A percentile compares a stretch with the other conserved stretches of the same genome.
phyloP scores from a whole-genome alignment of 805 yeast genomes.

The Candida peoriensis region DNA sequence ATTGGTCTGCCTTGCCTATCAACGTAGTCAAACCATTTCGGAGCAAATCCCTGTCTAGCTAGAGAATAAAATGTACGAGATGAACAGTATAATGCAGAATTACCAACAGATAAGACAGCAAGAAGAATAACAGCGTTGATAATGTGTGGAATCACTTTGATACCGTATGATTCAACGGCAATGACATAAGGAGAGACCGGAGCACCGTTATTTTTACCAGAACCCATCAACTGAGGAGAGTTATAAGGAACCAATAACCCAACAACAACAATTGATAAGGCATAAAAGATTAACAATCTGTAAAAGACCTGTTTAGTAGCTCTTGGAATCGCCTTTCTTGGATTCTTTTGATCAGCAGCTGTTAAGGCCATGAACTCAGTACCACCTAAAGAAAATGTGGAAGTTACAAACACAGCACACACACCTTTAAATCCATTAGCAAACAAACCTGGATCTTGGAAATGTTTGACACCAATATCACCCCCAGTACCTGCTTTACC shows the following conservation, averaged over 20 bases:
- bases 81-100: conserved; percentile 68
- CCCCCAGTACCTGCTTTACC: conserved; percentile 57
- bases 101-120: conserved; percentile 73
- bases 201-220: conserved; percentile 42
- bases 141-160: conserved; percentile 61
- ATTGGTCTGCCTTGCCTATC: conserved; percentile 59
- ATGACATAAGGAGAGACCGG: conserved; percentile 72
- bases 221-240: conserved; percentile 44
- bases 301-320: conserved; percentile 64
- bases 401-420: conserved; percentile 58
- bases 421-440: conserved; percentile 50
- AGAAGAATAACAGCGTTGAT: conserved; percentile 71
- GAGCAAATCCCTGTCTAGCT: conserved; percentile 68
- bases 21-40: conserved; percentile 44
- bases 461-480: conserved; percentile 54
- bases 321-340: conserved; percentile 53
- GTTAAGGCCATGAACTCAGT: conserved; percentile 62
- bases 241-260: conserved; percentile 60
- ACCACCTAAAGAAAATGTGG: conserved; percentile 62
- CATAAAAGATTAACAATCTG: conserved; percentile 56
- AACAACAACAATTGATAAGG: conserved; percentile 46
- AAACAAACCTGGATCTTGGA: conserved; percentile 53
- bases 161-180: conserved; percentile 47
- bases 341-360: conserved; percentile 60
- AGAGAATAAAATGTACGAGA: conserved; percentile 66